Percentiles rank a stretch among this genome's conserved stretches.
These are phyloP conservation scores for Acanthamoeba royreba DNA, from an alignment of 208 protist genomes.

Conservation along the genomic window DNA sequence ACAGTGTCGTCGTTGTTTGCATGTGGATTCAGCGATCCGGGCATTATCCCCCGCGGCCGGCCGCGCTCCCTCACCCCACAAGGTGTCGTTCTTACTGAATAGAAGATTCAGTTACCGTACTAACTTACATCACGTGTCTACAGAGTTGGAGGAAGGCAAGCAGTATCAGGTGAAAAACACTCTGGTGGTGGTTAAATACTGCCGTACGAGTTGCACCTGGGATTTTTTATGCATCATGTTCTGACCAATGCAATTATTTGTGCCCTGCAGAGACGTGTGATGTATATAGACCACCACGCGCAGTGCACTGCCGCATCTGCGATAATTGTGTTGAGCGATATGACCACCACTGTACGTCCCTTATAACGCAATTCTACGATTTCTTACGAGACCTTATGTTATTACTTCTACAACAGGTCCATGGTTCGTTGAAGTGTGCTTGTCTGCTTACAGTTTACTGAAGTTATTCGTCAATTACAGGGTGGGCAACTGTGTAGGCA, in stretches of 20 bases:
- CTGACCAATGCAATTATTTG: neutral
- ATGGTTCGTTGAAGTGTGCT: no score
- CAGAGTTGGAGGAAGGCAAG: neutral
- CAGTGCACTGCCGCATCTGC: neutral
- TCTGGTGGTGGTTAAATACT: slow-evolving; percentile 21
- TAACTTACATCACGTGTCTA: no score
- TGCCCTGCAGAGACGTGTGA: neutral
- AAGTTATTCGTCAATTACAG: no score
- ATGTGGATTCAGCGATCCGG: neutral
- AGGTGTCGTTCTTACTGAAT: neutral
- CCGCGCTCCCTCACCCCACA: neutral
- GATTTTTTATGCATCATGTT: neutral
- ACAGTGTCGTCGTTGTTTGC: neutral
- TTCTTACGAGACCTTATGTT: no score
- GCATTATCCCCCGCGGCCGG: neutral
- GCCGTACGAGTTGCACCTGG: no score
- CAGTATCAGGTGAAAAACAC: neutral
- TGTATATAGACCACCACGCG: neutral
- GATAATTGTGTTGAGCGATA: slow-evolving; percentile 27
- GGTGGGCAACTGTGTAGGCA: slow-evolving; percentile 36
- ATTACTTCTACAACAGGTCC: neutral
- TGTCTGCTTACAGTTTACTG: no score
- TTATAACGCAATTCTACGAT: no score
- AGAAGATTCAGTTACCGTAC: no score
- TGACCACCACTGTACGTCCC: slow-evolving; percentile 12